Conservation (phyloP, 257 asterid genomes). For the Ajuga chamaepitys region DNA sequence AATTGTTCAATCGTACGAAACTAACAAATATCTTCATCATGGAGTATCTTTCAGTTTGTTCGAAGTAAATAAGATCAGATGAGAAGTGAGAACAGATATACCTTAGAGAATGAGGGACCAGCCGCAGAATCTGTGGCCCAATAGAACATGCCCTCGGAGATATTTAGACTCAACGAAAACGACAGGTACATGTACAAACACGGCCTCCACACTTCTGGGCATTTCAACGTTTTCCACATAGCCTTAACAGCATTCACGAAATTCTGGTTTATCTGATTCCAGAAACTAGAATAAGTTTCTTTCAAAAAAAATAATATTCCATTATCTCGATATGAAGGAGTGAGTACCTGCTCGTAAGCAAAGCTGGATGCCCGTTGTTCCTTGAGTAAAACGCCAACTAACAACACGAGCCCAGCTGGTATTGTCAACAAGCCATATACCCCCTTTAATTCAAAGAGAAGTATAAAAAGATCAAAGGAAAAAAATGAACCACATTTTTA, state of each 20-base stretch:
- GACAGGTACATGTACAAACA: slow-evolving; percentile 87
- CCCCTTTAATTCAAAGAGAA: slow-evolving; percentile 44
- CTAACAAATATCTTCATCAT: too few species aligned
- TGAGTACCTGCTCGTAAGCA: slow-evolving; percentile 58
- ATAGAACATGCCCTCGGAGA: slow-evolving; percentile 87
- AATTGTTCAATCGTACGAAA: too few species aligned
- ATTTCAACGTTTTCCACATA: slow-evolving; percentile 78
- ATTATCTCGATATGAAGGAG: slow-evolving; percentile 3
- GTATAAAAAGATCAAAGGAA: not conserved
- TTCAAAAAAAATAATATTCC: not conserved
- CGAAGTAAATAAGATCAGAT: not conserved
- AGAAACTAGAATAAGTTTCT: slow-evolving; percentile 18
- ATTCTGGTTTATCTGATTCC: slow-evolving; percentile 62
- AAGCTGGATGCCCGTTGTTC: slow-evolving; percentile 45
- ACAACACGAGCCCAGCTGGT: slow-evolving; percentile 71
- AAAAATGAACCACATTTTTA: not conserved
- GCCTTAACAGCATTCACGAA: slow-evolving; percentile 66
- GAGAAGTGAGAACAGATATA: slow-evolving; percentile 11
- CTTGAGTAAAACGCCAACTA: slow-evolving; percentile 69
- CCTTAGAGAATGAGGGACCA: slow-evolving; percentile 86
- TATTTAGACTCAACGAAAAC: slow-evolving; percentile 54
- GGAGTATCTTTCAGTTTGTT: not conserved
- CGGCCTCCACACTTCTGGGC: slow-evolving; percentile 86
- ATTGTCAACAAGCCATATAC: slow-evolving; percentile 77
- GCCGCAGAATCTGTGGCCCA: slow-evolving; percentile 76